These are phyloP conservation scores for Trichoderma sp. DNA, from an alignment of 2,329 filamentous ascomycete species.

Conservation along the genomic window DNA sequence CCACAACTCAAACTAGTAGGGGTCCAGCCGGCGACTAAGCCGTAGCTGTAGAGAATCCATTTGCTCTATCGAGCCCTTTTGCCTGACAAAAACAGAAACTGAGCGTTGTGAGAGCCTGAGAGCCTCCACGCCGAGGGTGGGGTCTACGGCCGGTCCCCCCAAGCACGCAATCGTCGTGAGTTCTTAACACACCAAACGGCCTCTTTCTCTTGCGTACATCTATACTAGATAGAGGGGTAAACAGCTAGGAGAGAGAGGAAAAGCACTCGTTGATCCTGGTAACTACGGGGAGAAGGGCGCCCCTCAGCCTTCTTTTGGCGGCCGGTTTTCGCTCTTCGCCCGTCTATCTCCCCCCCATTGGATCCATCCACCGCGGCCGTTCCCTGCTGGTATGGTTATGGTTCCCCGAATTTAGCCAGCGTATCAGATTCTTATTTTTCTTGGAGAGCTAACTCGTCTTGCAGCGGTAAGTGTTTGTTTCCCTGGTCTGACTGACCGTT, in stretches of 20 bases:
- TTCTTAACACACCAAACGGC: neutral
- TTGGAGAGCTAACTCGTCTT: neutral
- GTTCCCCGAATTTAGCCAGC: neutral
- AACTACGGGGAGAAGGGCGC: neutral
- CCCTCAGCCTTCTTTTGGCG: neutral
- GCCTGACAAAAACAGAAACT: neutral
- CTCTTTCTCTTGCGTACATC: neutral
- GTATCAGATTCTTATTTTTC: neutral
- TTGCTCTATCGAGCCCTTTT: neutral
- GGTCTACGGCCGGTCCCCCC: conserved; percentile 9
- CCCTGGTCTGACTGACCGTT: neutral
- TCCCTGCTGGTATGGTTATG: neutral
- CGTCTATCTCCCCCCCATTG: neutral
- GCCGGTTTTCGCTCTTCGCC: neutral
- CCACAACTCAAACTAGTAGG: neutral
- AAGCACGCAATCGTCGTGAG: conserved; percentile 25
- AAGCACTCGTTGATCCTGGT: neutral
- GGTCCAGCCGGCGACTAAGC: conserved; percentile 4
- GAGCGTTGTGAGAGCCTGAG: neutral
- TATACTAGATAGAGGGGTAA: conserved; percentile 8
- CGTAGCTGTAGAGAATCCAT: neutral
- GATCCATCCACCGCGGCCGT: neutral
- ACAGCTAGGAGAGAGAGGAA: neutral
- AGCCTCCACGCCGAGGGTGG: conserved; percentile 12
- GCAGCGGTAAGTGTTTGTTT: neutral